Evolutionary conservation across 164 flowering plant genomes (phyloP), one percentile per base, ranked within the genome.

Genomic region (Tetracentron sinense): DNA sequence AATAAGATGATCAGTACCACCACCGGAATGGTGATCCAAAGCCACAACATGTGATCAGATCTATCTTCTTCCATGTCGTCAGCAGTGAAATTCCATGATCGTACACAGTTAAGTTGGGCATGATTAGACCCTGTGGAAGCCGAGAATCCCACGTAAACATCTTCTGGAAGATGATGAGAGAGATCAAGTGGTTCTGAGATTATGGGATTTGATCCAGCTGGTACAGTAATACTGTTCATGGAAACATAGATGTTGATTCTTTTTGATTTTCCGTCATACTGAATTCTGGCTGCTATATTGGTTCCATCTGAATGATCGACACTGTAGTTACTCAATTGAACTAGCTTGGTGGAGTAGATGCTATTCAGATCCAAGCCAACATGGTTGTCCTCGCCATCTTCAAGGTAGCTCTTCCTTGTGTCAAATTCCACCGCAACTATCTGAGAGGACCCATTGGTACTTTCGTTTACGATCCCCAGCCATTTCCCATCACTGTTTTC

Each of bases 361-460:
- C 78, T 69, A 35, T 82, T 78, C 0, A 86, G 56, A 29, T 83
- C 65, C 44, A 86, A 22, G 1, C 86, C 91, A 21, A 82, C 78
- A 62, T 86, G 92, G 63, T 86, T 79, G 25, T 56, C 68, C 7
- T 86, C 87, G 0, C 68, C 0, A 54, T 86, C 87, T 29, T 75
- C 65, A 0, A 60, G 14, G 49, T 38, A 77, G 73, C 83, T 85
- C 67, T 80, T 81, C 60, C 59, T 77, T 0, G 87, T 84, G 72
- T 86, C 92, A 28, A 86, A 81, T 29, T 86, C 92, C 0, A 86
- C 58, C 0, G 86, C 86, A 3, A 86, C 79, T 1, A 79, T 75
- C 7, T 52, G 1, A 3, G 63, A 2, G 1, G 75, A 21, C 1
- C 80, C 82, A 52, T 83, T 74, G 0, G 73, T 62, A 2, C 15